Base-by-base conservation (phyloP, 306 rosid genomes). In the Prunus salicina region DNA sequence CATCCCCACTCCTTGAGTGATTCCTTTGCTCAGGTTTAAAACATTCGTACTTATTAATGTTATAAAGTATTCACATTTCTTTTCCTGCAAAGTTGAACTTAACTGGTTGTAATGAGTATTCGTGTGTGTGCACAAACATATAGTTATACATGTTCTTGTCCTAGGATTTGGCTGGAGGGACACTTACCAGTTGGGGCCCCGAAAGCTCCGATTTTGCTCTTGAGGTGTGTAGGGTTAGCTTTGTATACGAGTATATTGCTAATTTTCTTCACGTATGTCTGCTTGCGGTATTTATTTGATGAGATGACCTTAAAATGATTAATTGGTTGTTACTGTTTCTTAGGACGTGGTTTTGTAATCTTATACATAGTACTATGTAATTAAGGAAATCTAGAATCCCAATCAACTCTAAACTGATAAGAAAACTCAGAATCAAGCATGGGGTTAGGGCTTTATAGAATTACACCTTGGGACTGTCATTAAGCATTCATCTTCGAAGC, bases 1-100 rank as follows among this genome's bases (percentile, higher is more conserved):
- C 99, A 95, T 67, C 97, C 97, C 97, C 41, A 95, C 99, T 67
- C 97, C 71, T 86, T 92, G 89, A 95, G 99, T 66, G 97, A 92
- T 90, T 95, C 99, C 25, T 92, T 95, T 83, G 99, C 99, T 66
- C 99, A 95, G 97, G 99, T 95, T 24, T 24, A 34, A 38, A 28
- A 64, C 25, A 52, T 41, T 25, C n/a, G 47, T 62, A 45, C 68
- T 71, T 58, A 46, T 76, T 82, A 14, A 49, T 78, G 60, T 46
- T 69, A 66, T 53, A 30, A 25, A 73, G 13, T 82, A 11, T 74
- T 74, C 71, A 64, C 32, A 68, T 43, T 25, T 30, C 34, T 30
- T 30, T 30, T 32, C 78, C 69, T 65, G 66, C 34, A 15, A 24
- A 43, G 20, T 64, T 34, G 72, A 32, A 15, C 53, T 27, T 46